Evolutionary conservation across 2,329 filamentous ascomycete genomes (phyloP), one percentile per base, ranked within the genome.

Genomic region (Talaromyces albobiverticillius): DNA sequence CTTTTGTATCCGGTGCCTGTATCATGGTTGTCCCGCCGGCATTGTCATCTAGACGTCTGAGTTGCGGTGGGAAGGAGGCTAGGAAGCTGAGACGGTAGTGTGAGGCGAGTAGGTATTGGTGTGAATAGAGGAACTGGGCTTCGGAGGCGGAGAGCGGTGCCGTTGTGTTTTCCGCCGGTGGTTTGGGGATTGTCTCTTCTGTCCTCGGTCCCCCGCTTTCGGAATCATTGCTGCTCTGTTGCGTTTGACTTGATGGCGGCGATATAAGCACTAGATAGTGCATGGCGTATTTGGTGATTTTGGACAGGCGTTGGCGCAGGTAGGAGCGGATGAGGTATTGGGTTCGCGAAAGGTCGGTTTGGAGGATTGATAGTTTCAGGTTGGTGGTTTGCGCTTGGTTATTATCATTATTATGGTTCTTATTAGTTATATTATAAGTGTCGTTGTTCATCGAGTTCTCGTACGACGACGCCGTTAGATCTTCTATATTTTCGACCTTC

Each of bases 331-430:
- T 82, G 20, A 99, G 80, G 67, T 91, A 99, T 75, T 96, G 96
- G 74, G 89, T 95, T 43, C 94, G 82, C 70, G 96, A 92, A 52
- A 99, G 82, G 75, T 99, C 94, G 6, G 95, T 97, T 77, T 99
- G 94, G 52, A 96, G 86, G 58, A 99, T 88, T 46, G 96, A 96
- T 66, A 97, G 85, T 57, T 85, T 85, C 70, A 99, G 96, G 70
- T 96, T 97, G 60, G 89, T 87, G 71, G 89, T 91, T 45, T 92
- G 88, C 65, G 95, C 91, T 84, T 92, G 88, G 66, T 89, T 86
- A 22, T 40, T 40, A 22, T 40, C 20, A 11, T 18, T 40, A 22
- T 40, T 40, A 22, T 18, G 20, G 34, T 38, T 38, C 14, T 38
- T 38, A 16, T 38, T 13, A 20, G n/a, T 38, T 18, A 18, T 40